These are phyloP conservation scores for Phytophthora ohioensis DNA, from an alignment of 352 stramenopile genomes.

Conservation along the genomic window DNA sequence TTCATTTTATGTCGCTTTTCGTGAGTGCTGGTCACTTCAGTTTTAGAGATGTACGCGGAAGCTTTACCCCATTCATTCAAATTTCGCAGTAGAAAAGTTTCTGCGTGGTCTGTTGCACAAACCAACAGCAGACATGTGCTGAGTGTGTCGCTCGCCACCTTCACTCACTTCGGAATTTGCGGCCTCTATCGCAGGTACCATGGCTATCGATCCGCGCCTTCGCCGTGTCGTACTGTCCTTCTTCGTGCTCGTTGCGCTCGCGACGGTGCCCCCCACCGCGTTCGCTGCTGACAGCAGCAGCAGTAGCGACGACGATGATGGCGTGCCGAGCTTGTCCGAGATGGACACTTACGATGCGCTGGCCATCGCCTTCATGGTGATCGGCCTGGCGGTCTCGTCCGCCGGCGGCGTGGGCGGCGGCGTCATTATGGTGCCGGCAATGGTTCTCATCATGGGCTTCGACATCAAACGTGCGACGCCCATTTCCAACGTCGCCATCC, in stretches of 20 bases:
- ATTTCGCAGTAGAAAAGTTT: background rate
- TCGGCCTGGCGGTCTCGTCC: conserved; percentile 56
- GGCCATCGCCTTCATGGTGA: conserved; percentile 58
- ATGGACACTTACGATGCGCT: conserved; percentile 54
- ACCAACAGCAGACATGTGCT: background rate
- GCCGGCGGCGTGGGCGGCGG: conserved; percentile 61
- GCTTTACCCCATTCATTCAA: no score
- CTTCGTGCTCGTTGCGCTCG: conserved; percentile 19
- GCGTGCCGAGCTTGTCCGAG: conserved; percentile 41
- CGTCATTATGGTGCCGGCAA: conserved; percentile 61
- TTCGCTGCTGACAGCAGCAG: conserved; percentile 8
- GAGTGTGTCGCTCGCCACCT: background rate
- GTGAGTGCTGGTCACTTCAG: conserved; percentile 11
- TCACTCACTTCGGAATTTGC: conserved; percentile 25
- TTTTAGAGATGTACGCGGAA: background rate
- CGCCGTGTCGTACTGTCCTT: conserved; percentile 7
- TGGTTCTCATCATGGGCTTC: conserved; percentile 74
- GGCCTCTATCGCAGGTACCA: background rate
- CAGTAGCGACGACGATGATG: conserved; percentile 29
- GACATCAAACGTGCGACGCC: conserved; percentile 75
- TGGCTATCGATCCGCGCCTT: background rate
- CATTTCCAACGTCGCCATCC: conserved; percentile 70
- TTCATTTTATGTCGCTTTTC: no score
- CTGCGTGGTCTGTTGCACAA: background rate
- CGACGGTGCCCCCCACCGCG: background rate